Evolutionary conservation across 1,139 yeast species (phyloP).

Genomic region (Saccharomyces hybrid): DNA sequence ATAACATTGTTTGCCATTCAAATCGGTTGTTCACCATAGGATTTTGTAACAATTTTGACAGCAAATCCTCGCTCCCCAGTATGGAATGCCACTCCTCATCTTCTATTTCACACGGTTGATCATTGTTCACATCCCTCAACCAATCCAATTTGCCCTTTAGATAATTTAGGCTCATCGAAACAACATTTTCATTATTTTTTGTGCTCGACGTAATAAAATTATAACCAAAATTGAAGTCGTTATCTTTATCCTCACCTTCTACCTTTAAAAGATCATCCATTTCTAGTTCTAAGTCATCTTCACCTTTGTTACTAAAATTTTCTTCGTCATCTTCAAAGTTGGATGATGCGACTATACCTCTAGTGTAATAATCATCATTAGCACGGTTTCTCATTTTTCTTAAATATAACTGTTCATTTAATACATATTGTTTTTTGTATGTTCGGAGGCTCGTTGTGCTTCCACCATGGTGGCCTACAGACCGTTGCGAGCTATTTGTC

Average conservation of each 20-base stretch:
- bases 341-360: constrained; percentile 40
- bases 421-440: constrained; percentile 29
- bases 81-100: constrained; percentile 7
- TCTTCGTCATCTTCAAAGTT: constrained; percentile 22
- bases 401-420: constrained; percentile 65
- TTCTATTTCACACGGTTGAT: not conserved
- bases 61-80: constrained; percentile 9
- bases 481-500: not conserved
- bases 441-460: constrained; percentile 17
- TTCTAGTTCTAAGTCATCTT: constrained; percentile 22
- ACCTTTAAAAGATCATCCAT: constrained; percentile 22
- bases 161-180: constrained; percentile 24
- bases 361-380: constrained; percentile 63
- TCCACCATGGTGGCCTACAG: not conserved
- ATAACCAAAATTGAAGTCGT: constrained; percentile 19
- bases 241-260: constrained; percentile 16
- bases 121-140: constrained; percentile 17
- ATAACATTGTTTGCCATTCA: constrained; percentile 94
- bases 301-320: constrained; percentile 15
- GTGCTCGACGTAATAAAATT: constrained; percentile 18
- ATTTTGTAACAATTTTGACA: constrained; percentile 33
- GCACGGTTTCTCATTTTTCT: constrained; percentile 55
- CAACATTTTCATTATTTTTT: constrained; percentile 17
- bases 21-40: constrained; percentile 69
- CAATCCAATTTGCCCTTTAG: constrained; percentile 24